Base-by-base conservation (phyloP, 2,329 filamentous ascomycete species). In the Cladosporium sp. region DNA sequence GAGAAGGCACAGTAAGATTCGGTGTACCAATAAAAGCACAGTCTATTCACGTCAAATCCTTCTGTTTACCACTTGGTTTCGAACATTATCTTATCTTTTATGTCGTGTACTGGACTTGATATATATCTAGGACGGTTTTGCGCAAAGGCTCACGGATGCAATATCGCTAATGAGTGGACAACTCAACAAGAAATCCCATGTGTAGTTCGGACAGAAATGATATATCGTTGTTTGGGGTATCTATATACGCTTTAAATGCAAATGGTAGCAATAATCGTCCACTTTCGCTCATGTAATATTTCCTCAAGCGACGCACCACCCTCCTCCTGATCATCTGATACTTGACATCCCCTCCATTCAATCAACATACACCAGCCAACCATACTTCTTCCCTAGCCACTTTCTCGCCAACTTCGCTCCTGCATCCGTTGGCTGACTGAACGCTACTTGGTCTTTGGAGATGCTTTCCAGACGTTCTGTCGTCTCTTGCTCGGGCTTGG, bases 351-450 rank as follows among this genome's bases (percentile, higher is more conserved):
- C 21, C 39, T 18, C 28, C n/a, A n/a, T n/a, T 64, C 30, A 64
- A 3, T 64, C 39, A 4, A 58, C 18, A 75, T 89, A 89, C 58
- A 89, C 85, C 76, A 82, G 81, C 87, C 87, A 89, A 57, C 83
- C 84, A 65, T 80, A 81, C 57, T 81, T 77, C 56, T 76, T 77
- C 25, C 83, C 85, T 70, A 85, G 86, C 79, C 86, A 89, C 67
- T 81, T 83, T 70, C 83, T 79, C 10, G 87, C 86, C 68, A 90
- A 77, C 49, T 77, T 78, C 16, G 82, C 83, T 43, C 88, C 88
- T 70, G 83, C 85, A 69, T 85, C 84, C 0, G 88, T 90, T n/a
- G 87, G 87, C 70, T 88, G 86, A 70, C 86, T 88, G 76, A 90
- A 89, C 2, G 87, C 87, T 46, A 89, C 79, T n/a, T 71, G 64